Conservation (phyloP, 169 alveolate species). For the Plasmodium vivax region DNA sequence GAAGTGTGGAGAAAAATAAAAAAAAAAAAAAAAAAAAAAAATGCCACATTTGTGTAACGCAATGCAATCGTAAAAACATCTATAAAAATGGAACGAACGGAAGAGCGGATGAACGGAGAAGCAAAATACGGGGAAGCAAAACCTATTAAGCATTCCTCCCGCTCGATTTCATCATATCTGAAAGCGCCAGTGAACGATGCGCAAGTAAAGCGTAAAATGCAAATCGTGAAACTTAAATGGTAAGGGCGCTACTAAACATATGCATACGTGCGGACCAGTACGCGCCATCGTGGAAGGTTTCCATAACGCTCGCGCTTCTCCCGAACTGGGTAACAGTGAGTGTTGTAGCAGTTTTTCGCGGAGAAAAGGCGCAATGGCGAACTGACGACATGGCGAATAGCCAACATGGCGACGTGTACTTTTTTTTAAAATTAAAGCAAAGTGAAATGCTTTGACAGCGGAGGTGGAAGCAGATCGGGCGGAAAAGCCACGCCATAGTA, state of each 20-base stretch:
- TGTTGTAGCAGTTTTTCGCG: neutral
- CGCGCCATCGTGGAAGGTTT: neutral
- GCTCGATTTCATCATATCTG: neutral
- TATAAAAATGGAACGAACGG: neutral
- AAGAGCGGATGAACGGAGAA: neutral
- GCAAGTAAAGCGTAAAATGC: neutral
- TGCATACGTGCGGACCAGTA: neutral
- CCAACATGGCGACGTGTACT: neutral
- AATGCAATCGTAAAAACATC: neutral
- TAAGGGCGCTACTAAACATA: neutral
- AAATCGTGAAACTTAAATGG: neutral
- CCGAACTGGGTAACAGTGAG: neutral
- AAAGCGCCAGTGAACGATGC: neutral
- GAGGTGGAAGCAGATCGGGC: neutral
- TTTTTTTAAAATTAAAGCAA: neutral
- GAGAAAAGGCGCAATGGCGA: neutral
- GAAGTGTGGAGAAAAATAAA: neutral
- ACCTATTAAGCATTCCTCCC: neutral
- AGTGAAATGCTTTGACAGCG: neutral
- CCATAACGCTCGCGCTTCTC: neutral
- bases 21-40: slow-evolving; percentile 2
- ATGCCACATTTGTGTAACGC: neutral
- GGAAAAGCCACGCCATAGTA: neutral
- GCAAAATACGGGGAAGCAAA: neutral
- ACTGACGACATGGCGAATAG: neutral